Evolutionary conservation across 148 eudicot species (phyloP).

Genomic region (Cornus florida): DNA sequence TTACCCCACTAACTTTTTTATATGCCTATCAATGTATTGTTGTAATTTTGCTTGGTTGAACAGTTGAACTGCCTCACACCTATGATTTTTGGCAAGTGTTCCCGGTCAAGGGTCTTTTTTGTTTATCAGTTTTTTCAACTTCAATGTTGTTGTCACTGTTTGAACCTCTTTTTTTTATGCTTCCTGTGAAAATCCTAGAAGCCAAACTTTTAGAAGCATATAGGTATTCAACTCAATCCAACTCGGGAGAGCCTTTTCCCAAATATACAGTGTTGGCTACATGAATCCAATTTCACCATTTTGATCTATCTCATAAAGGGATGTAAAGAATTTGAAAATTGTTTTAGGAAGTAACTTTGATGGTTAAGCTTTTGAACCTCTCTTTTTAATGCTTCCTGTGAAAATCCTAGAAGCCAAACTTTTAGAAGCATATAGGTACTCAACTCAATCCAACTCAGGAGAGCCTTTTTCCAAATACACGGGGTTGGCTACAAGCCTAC

Average conservation of each 20-base stretch:
- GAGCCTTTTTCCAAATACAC: too few species aligned
- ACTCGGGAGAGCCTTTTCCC: too few species aligned
- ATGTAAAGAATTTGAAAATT: too few species aligned
- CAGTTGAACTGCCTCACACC: neutral
- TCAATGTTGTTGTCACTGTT: too few species aligned
- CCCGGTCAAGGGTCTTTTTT: neutral
- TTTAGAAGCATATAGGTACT: neutral
- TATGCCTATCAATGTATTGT: too few species aligned
- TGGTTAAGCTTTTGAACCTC: neutral
- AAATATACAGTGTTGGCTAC: too few species aligned
- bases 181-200: neutral
- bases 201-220: neutral
- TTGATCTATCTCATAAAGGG: too few species aligned
- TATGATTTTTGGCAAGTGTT: too few species aligned
- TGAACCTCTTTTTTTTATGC: neutral
- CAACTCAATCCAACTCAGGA: too few species aligned
- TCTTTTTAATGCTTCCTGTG: neutral
- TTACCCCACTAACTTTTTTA: too few species aligned
- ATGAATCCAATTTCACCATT: too few species aligned
- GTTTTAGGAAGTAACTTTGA: neutral
- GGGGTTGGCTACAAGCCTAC: neutral
- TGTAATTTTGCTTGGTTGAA: too few species aligned
- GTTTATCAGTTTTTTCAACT: neutral
- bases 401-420: neutral
- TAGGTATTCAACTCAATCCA: neutral